Evolutionary conservation across 2,329 filamentous ascomycete species (phyloP), one percentile per base, ranked within the genome.

Genomic region (Aureobasidium sp.): DNA sequence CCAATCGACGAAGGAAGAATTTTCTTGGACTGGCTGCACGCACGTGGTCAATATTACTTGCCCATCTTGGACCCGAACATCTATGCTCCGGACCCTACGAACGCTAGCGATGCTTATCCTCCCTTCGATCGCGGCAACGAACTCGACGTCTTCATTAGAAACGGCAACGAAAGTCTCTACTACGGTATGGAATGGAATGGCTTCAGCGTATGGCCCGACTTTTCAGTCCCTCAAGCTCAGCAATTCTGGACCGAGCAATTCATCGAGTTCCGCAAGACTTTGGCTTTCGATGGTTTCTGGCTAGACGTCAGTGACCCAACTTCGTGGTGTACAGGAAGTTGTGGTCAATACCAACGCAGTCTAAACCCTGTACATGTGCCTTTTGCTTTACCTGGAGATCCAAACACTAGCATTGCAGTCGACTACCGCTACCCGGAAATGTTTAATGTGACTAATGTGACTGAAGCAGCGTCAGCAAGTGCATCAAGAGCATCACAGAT

Each of bases 31-130:
- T 77, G 79, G 60, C 74, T 88, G 3, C 85, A 88, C 70, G 76
- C 77, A 10, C 80, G 80, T 64, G 84, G 84, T 31, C 85, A 85
- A 67, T 85, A 88, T 67, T 88, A 85, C 67, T 78, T 88, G 13
- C 86, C 86, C 0, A 88, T 88, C 64, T 80, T 89, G 3, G 86
- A 87, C 69, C 77, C 81, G 9, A 86, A 81, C 29, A 90, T 91
- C 56, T 93, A 93, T 71, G 85, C 87, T 20, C 91, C 91, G 0
- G 90, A 92, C 68, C 89, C 89, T 0, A 79, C 85, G 5, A 90
- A 93, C 71, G 79, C 81, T 1, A 87, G 81, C 51, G 90, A 93
- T 15, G 73, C 74, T 0, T 87, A 88, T 69, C 78, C 79, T 13
- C 79, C 81, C 0, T 89, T 86, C 69, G 79, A 79, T 6, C 78